Conservation (phyloP, 495 filamentous ascomycete species). For the Platismatia glauca region DNA sequence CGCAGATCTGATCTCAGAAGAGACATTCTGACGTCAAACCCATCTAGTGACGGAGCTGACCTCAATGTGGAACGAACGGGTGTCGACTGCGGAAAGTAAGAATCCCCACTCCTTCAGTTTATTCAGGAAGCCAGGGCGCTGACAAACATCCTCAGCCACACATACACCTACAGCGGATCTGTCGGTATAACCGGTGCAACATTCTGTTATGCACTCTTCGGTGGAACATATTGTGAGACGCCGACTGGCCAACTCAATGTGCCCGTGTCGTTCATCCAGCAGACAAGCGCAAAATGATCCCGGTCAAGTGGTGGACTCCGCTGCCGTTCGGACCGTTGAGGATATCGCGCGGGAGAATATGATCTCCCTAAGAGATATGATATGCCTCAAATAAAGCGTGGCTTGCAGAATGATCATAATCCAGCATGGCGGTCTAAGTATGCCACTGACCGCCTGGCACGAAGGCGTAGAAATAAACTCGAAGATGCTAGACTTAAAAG, state of each 20-base stretch:
- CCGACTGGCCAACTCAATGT: constrained; percentile 1
- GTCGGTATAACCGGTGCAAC: neutral
- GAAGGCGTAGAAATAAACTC: neutral
- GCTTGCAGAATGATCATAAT: neutral
- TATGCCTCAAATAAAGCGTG: neutral
- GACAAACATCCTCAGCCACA: neutral
- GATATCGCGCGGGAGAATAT: neutral
- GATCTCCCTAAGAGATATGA: neutral
- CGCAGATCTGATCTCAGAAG: too few relatives aligned
- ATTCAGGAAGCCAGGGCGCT: neutral
- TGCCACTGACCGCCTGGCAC: neutral
- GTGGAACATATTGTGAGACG: neutral
- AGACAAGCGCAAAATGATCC: constrained; percentile 2
- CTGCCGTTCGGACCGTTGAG: neutral
- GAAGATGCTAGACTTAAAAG: neutral
- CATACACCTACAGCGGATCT: neutral
- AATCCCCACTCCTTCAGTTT: neutral
- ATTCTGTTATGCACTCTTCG: neutral
- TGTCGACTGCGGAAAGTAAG: constrained; percentile 1
- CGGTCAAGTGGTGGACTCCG: neutral
- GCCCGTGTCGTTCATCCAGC: neutral
- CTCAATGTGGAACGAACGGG: neutral
- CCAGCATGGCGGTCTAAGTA: neutral
- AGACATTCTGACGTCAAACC: too few relatives aligned
- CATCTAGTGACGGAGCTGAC: neutral